These are phyloP conservation scores for Paecilomyces niveus DNA, from an alignment of 2,329 filamentous ascomycete genomes.

Conservation along the genomic window DNA sequence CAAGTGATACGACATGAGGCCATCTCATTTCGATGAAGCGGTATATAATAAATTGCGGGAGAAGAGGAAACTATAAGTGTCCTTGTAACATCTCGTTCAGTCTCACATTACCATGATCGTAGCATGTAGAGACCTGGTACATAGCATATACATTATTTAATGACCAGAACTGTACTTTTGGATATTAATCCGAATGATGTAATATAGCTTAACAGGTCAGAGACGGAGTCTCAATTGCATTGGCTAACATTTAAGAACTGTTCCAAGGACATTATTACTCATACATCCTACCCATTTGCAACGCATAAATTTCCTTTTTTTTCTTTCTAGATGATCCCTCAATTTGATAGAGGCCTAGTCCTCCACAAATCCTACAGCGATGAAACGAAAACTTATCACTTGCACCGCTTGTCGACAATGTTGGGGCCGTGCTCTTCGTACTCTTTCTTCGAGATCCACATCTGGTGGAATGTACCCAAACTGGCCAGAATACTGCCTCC, in stretches of 20 bases:
- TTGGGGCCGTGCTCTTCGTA: conserved; percentile 89
- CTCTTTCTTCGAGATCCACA: conserved; percentile 98
- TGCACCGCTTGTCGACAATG: conserved; percentile 95
- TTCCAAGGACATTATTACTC: not conserved
- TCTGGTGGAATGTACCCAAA: conserved; percentile 95
- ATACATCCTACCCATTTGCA: not conserved
- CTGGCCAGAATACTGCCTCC: conserved; percentile 93
- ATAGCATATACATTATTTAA: too few species aligned
- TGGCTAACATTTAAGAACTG: not conserved
- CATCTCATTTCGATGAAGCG: too few species aligned
- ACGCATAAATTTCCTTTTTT: not conserved
- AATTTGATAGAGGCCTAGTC: not conserved
- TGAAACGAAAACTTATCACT: conserved; percentile 50
- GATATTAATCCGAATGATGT: too few species aligned
- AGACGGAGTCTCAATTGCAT: too few species aligned
- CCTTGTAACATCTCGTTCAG: too few species aligned
- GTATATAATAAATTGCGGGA: too few species aligned
- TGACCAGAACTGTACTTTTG: too few species aligned
- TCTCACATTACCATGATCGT: too few species aligned
- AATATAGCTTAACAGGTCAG: too few species aligned
- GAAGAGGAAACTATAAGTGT: too few species aligned
- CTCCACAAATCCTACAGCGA: not conserved
- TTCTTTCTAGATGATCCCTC: not conserved
- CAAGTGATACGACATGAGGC: too few species aligned
- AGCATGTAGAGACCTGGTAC: too few species aligned